These are phyloP conservation scores for Sclerospora graminicola DNA, from an alignment of 352 stramenopile genomes.

Conservation along the genomic window DNA sequence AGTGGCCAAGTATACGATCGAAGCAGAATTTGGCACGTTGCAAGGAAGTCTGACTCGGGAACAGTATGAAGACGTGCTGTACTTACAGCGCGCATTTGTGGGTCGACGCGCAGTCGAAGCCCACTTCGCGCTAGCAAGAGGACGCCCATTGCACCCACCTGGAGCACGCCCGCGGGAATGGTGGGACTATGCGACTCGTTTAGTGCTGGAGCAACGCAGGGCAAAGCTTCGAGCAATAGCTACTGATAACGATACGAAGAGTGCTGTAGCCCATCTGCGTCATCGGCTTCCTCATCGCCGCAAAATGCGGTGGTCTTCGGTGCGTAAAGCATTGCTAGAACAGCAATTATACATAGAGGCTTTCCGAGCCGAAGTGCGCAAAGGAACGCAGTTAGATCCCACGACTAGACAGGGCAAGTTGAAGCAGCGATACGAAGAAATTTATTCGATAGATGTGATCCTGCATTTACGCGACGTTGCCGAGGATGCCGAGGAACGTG, in stretches of 20 bases:
- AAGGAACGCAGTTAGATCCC: constrained; percentile 23
- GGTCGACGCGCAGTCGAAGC: constrained; percentile 48
- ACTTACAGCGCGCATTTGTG: constrained; percentile 56
- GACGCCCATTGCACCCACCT: constrained; percentile 42
- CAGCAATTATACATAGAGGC: constrained; percentile 49
- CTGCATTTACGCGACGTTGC: constrained; percentile 47
- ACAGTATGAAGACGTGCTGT: constrained; percentile 77
- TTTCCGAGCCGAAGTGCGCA: constrained; percentile 42
- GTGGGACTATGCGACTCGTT: constrained; percentile 63
- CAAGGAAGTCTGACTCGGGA: constrained; percentile 48
- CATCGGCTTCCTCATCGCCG: constrained; percentile 11
- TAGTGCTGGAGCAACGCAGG: constrained; percentile 32
- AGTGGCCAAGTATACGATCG: constrained; percentile 57
- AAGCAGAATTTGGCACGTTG: constrained; percentile 37
- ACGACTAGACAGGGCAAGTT: constrained; percentile 32
- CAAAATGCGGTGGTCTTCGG: constrained; percentile 48
- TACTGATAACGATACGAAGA: neutral
- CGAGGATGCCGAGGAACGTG: constrained; percentile 43
- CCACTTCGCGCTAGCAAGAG: constrained; percentile 49
- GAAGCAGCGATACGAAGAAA: constrained; percentile 40
- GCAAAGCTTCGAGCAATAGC: constrained; percentile 12
- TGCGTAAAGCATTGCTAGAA: constrained; percentile 42
- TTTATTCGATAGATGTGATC: constrained; percentile 62
- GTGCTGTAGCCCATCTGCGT: neutral
- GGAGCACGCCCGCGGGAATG: constrained; percentile 36